phyloP scores from a whole-genome alignment of 768 basidiomycete species.

The Arthromyces matolae region DNA sequence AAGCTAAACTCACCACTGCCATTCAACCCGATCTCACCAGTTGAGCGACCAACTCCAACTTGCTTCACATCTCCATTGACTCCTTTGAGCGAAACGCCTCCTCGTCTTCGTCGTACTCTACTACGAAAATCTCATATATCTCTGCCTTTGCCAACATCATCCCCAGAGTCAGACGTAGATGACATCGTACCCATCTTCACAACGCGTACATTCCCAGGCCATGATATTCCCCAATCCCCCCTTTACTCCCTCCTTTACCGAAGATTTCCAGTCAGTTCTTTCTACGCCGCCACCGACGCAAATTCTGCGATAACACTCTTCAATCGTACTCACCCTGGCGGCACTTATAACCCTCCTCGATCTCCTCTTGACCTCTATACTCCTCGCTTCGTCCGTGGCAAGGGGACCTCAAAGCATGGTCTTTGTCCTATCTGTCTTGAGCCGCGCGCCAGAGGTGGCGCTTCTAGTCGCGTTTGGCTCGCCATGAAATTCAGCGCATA shows the following conservation, averaged over 20 bases:
- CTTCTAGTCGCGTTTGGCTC: constrained; percentile 63
- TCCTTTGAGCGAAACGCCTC: not conserved
- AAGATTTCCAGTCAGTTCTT: constrained; percentile 64
- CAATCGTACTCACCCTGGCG: constrained; percentile 38
- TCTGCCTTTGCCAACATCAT: not conserved
- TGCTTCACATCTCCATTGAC: not conserved
- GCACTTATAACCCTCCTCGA: constrained; percentile 58
- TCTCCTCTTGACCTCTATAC: constrained; percentile 68
- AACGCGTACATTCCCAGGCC: constrained; percentile 49
- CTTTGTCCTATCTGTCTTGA: constrained; percentile 78
- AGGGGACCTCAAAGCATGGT: constrained; percentile 64
- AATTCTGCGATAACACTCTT: constrained; percentile 22
- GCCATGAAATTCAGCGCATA: constrained; percentile 79
- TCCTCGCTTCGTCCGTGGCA: constrained; percentile 71
- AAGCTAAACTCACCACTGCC: not conserved
- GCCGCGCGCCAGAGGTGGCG: constrained; percentile 54
- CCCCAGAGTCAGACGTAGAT: not conserved
- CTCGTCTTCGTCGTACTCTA: too few relatives aligned
- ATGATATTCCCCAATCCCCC: constrained; percentile 33
- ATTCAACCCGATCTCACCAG: constrained; percentile 2
- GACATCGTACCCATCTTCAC: constrained; percentile 21
- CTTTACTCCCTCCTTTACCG: constrained; percentile 65
- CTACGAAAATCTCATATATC: not conserved
- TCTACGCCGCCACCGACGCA: constrained; percentile 36
- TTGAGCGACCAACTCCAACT: not conserved